Evolutionary conservation across 2,329 filamentous ascomycete genomes (phyloP), one percentile per base, ranked within the genome.

Genomic region (Hypoxylon sp.): DNA sequence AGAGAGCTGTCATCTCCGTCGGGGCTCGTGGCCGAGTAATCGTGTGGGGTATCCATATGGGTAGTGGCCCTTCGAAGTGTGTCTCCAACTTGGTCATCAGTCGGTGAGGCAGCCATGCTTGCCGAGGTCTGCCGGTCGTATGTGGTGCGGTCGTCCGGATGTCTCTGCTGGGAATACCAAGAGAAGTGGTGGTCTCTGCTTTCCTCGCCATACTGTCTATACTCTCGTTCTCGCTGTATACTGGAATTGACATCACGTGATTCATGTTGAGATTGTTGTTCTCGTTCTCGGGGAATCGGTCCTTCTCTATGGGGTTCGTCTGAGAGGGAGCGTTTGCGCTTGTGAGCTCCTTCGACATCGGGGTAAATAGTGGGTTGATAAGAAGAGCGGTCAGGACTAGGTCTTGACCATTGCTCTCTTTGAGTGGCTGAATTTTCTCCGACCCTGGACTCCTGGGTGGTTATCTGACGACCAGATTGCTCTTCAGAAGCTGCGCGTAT

Each of bases 251-350:
- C 55, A 27, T 79, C 76, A 52, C 74, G 75, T 37, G 70, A 64
- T 41, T 75, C 74, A 26, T 60, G 43, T n/a, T 70, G 62, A 34
- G 62, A 31, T 31, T 53, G 62, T 7, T 71, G 74, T 30, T 73
- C 74, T 51, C 63, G 68, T 51, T 73, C 51, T 36, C 61, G 62
- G 6, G 47, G 16, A 19, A 40, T 56, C 27, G 48, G 58, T 16
- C 54, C 55, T 42, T 78, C 75, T 59, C 72, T 71, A 44, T 71
- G 67, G 5, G 67, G 68, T 47, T 86, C 86, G 26, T 75, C 69
- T 4, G 87, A 89, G 34, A 77, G 73, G 5, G 89, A 90, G 53
- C 89, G 82, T 70, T 91, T 93, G 63, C 84, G 82, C 71, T 87
- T 88, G 62, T 83, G 78, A 12, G 78, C 72, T 11, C 63, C 67